These are phyloP conservation scores for Tetradesmus lagerheimii DNA, from an alignment of 139 green algal species.

Conservation along the genomic window DNA sequence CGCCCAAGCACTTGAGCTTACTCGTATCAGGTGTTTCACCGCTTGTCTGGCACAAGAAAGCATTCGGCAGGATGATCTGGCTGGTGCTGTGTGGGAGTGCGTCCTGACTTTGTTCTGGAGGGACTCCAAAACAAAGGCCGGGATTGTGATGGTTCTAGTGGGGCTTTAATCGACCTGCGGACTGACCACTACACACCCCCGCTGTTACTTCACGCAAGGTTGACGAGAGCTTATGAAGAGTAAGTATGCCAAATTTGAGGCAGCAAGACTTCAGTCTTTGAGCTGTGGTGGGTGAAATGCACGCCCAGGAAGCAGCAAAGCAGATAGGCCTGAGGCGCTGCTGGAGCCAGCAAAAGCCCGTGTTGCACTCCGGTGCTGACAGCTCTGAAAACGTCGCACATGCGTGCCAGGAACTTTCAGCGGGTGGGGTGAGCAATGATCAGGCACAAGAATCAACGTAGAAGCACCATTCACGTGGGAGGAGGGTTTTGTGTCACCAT, in stretches of 20 bases:
- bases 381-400: background rate
- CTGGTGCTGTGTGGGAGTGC: background rate
- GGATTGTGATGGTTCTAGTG: background rate
- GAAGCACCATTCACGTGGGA: background rate
- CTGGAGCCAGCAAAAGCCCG: background rate
- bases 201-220: constrained; percentile 5
- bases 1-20: background rate
- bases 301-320: background rate
- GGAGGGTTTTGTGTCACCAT: background rate
- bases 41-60: background rate
- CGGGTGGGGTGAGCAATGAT: background rate
- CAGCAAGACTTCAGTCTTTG: background rate
- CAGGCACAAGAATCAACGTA: background rate
- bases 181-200: background rate
- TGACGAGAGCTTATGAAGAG: background rate
- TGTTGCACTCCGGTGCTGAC: background rate
- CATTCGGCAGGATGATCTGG: background rate
- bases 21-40: constrained; percentile 1
- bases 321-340: background rate
- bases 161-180: background rate
- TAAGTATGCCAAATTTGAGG: background rate
- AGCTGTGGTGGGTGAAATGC: background rate
- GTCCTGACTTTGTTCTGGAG: background rate
- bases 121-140: background rate
- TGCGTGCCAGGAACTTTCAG: background rate